These are phyloP conservation scores for Pulveroboletus sp. DNA, from an alignment of 768 basidiomycete genomes.

Conservation along the genomic window DNA sequence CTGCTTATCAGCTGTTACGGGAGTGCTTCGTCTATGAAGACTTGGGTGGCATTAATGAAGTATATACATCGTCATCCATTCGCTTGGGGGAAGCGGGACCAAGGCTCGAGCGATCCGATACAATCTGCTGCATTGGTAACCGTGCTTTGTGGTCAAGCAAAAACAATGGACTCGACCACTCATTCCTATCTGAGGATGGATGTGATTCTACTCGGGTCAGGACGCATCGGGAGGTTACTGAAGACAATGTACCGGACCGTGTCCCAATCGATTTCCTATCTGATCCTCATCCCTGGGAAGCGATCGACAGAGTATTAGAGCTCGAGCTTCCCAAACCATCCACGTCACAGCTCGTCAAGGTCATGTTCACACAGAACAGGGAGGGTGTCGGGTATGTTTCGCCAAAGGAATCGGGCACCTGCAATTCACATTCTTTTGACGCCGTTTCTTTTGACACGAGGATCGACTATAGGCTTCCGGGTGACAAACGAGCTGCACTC, in stretches of 20 bases:
- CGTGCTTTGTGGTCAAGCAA: neutral
- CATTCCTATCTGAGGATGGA: neutral
- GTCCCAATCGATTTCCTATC: slow-evolving; percentile 24
- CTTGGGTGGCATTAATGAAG: neutral
- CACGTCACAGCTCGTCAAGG: neutral
- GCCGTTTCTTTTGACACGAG: neutral
- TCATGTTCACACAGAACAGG: slow-evolving; percentile 20
- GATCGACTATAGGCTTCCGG: neutral
- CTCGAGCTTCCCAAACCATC: slow-evolving; percentile 6
- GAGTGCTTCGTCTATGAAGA: neutral
- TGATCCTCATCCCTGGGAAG: slow-evolving; percentile 31
- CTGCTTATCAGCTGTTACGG: neutral
- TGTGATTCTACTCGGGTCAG: neutral
- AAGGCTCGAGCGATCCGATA: neutral
- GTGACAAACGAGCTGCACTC: neutral
- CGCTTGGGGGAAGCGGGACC: neutral
- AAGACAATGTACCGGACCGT: neutral
- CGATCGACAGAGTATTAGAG: slow-evolving; percentile 27
- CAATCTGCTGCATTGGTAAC: neutral
- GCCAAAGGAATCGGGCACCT: neutral
- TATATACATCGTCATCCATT: neutral
- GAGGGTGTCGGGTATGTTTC: slow-evolving; percentile 26
- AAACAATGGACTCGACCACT: neutral
- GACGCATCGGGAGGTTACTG: neutral
- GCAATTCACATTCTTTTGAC: neutral